These are phyloP conservation scores for Ilyonectria robusta DNA, from an alignment of 2,329 filamentous ascomycete genomes.

Conservation along the genomic window DNA sequence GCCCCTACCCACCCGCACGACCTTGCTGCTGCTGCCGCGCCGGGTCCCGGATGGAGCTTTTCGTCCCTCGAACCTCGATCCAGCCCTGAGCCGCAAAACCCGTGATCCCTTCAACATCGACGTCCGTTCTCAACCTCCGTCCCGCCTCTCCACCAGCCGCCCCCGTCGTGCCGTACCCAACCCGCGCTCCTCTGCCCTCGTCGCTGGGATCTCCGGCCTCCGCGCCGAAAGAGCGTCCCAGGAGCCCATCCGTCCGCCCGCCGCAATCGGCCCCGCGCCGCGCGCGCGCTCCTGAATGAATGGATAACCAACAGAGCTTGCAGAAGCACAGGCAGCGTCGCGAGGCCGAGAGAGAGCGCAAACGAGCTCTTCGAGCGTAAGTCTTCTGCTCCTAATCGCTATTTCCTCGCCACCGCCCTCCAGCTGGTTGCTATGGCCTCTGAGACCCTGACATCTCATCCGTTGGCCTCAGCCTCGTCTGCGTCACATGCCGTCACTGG, in stretches of 20 bases:
- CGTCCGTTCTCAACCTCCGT: constrained; percentile 19
- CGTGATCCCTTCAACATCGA: constrained; percentile 44
- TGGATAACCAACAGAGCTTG: constrained; percentile 49
- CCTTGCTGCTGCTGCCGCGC: constrained; percentile 28
- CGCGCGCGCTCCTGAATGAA: constrained; percentile 44
- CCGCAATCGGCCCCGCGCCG: constrained; percentile 48
- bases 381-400: constrained; percentile 21
- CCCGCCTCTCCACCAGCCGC: constrained; percentile 26
- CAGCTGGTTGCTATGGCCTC: neutral
- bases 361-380: constrained; percentile 48
- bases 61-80: constrained; percentile 45
- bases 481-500: constrained; percentile 10
- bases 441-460: constrained; percentile 1
- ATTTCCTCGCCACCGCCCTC: neutral
- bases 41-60: constrained; percentile 47
- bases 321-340: constrained; percentile 49
- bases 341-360: constrained; percentile 49
- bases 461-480: constrained; percentile 6
- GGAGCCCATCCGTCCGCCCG: constrained; percentile 39
- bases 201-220: constrained; percentile 48
- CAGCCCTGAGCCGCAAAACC: constrained; percentile 46
- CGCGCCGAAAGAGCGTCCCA: constrained; percentile 45
- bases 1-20: constrained; percentile 24
- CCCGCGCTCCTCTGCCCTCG: constrained; percentile 30
- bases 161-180: constrained; percentile 19